These are phyloP conservation scores for Quercus robur DNA, from an alignment of 306 rosid species.

Conservation along the genomic window DNA sequence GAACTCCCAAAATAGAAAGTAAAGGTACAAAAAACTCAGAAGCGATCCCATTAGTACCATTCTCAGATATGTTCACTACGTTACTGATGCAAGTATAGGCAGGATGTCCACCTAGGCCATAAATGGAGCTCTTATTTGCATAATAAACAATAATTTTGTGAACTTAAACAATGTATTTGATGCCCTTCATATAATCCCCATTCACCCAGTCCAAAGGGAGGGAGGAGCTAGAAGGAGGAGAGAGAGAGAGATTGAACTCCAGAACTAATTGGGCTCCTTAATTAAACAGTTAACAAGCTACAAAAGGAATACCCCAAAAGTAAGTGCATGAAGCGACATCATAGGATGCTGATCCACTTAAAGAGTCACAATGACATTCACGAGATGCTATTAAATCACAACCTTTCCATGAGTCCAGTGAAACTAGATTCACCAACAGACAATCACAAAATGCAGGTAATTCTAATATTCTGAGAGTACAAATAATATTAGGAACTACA, in stretches of 20 bases:
- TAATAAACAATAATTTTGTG: no score
- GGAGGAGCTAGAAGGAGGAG: not conserved
- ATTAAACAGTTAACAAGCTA: constrained; percentile 21
- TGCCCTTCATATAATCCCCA: not conserved
- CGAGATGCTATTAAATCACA: constrained; percentile 8
- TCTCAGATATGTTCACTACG: no score
- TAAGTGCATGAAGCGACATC: constrained; percentile 8
- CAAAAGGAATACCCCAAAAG: constrained; percentile 9
- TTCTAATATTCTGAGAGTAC: not conserved
- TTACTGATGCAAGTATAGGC: not conserved
- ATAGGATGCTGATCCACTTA: constrained; percentile 4
- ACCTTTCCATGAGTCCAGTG: not conserved
- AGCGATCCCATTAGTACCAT: not conserved
- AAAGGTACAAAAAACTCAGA: not conserved
- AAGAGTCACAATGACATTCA: constrained; percentile 4
- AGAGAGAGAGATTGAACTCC: not conserved
- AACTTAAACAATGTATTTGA: not conserved
- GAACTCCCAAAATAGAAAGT: not conserved
- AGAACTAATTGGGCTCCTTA: not conserved
- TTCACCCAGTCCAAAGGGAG: not conserved
- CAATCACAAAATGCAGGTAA: not conserved
- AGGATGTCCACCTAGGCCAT: not conserved
- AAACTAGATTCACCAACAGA: not conserved
- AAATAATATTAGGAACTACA: not conserved
- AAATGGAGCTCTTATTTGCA: not conserved